A percentile compares a stretch with the other conserved stretches of the same genome.
phyloP scores from a whole-genome alignment of 176 grass and related monocot genomes.

The Triticum urartu region DNA sequence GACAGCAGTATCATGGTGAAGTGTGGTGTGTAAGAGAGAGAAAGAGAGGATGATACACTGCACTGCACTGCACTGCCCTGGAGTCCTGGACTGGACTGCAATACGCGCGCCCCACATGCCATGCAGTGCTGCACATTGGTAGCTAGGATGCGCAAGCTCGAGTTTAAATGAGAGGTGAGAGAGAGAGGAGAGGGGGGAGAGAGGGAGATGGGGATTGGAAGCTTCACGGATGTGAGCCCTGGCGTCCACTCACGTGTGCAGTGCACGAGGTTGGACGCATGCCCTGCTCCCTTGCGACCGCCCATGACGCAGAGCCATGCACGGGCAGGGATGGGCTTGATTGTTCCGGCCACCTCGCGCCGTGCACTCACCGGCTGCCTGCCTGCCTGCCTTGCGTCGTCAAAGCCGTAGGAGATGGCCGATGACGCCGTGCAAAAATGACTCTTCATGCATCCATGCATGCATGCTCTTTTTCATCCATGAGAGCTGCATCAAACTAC shows the following conservation, averaged over 20 bases:
- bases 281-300: slow-evolving; percentile 39
- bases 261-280: slow-evolving; percentile 55
- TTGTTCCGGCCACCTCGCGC: slow-evolving; percentile 10
- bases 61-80: slow-evolving; percentile 24
- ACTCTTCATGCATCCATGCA: neutral
- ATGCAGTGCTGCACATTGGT: slow-evolving; percentile 42
- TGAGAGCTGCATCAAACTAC: neutral
- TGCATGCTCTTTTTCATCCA: neutral
- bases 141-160: slow-evolving; percentile 44
- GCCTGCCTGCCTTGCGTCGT: neutral
- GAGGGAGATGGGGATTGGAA: slow-evolving; percentile 41
- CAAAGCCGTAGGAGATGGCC: slow-evolving; percentile 24
- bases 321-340: slow-evolving; percentile 15
- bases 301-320: slow-evolving; percentile 22
- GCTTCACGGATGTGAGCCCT: slow-evolving; percentile 66
- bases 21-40: neutral
- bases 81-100: neutral
- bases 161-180: slow-evolving; percentile 35
- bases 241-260: slow-evolving; percentile 67
- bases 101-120: slow-evolving; percentile 24
- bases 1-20: neutral
- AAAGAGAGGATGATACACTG: neutral
- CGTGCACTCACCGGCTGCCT: neutral
- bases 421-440: slow-evolving; percentile 14
- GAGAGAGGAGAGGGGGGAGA: neutral